These are phyloP conservation scores for Parietaria judaica DNA, from an alignment of 306 rosid genomes.

Conservation along the genomic window DNA sequence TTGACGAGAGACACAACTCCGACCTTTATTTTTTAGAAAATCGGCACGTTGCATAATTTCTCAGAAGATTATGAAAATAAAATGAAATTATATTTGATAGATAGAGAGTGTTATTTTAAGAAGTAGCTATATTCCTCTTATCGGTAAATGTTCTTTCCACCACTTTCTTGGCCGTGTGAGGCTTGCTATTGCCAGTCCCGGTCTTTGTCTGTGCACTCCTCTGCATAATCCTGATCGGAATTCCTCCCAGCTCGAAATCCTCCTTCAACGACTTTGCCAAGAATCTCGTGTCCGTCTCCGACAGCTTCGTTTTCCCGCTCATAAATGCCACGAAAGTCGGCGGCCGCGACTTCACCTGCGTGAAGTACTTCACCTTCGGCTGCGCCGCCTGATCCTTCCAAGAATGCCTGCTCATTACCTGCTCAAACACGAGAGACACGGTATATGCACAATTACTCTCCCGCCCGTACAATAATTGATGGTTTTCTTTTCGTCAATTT, in stretches of 20 bases:
- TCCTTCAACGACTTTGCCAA: slow-evolving; percentile 83
- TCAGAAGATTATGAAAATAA: too few relatives aligned
- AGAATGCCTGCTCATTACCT: slow-evolving; percentile 98
- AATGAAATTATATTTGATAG: too few relatives aligned
- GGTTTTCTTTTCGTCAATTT: too few relatives aligned
- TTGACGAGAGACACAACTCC: too few relatives aligned
- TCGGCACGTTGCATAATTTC: too few relatives aligned
- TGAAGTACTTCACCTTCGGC: slow-evolving; percentile 82
- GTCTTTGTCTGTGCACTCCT: slow-evolving; percentile 43
- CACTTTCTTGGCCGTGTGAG: slow-evolving; percentile 24
- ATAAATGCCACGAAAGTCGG: slow-evolving; percentile 87
- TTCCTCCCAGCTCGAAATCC: slow-evolving; percentile 93
- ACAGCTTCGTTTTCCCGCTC: slow-evolving; percentile 66
- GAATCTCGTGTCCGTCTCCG: slow-evolving; percentile 68
- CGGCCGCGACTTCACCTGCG: slow-evolving; percentile 94
- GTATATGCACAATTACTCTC: too few relatives aligned
- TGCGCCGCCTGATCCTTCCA: slow-evolving; percentile 95
- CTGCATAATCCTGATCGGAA: slow-evolving; percentile 82
- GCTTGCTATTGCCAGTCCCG: slow-evolving; percentile 30
- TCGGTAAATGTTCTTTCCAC: slow-evolving; percentile 44
- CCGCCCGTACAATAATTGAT: too few relatives aligned
- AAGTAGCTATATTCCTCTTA: slow-evolving; percentile 39
- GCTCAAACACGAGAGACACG: slow-evolving; percentile 10
- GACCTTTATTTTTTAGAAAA: too few relatives aligned
- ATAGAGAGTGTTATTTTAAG: not conserved